Base-by-base conservation (phyloP, 345 rosid genomes). In the Turnera subulata region DNA sequence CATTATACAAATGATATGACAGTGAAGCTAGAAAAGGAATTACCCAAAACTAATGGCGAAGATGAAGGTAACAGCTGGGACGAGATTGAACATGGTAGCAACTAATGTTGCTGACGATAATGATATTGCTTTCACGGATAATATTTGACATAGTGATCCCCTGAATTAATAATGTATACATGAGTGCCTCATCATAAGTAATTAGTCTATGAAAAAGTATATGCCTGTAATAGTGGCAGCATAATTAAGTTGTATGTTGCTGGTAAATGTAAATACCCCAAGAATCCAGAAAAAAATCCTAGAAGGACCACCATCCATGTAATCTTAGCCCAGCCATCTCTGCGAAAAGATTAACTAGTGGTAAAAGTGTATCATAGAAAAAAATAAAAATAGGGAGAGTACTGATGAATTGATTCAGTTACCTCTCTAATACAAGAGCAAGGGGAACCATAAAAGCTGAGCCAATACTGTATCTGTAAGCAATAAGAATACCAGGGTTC, bases 251-350 rank as follows among this genome's bases (percentile, higher is more conserved):
- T 10, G 45, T 40, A 40, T 2, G 13, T 12, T 3, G 11, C n/a
- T 10, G 4, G 45, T 12, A n/a, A n/a, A n/a, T n/a, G n/a, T n/a
- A n/a, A n/a, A 23, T 23, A 61, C 56, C 54, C 53, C 0, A 59
- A 48, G 46, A 59, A 25, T 4, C 55, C 55, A 47, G 20, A 47
- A 15, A 59, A 32, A 35, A 46, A 59, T 0, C 45, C 63, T 47
- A 46, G 46, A 20, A 47, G 9, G 45, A 59, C 20, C n/a, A 59
- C n/a, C 6, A 6, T 33, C 63, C 55, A 19, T 19, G 55, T 46
- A 12, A 59, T 20, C 32, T 46, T 47, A 18, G 63, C 45, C 21
- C 54, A 18, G 0, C 21, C 19, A 5, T 47, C 33, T 44, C 55
- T 59, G 45, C n/a, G 2, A 10, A 5, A 21, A 1, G 22, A 23